These are phyloP conservation scores for Cystobasidium slooffiae DNA, from an alignment of 1,284 basidiomycete genomes.

Conservation along the genomic window DNA sequence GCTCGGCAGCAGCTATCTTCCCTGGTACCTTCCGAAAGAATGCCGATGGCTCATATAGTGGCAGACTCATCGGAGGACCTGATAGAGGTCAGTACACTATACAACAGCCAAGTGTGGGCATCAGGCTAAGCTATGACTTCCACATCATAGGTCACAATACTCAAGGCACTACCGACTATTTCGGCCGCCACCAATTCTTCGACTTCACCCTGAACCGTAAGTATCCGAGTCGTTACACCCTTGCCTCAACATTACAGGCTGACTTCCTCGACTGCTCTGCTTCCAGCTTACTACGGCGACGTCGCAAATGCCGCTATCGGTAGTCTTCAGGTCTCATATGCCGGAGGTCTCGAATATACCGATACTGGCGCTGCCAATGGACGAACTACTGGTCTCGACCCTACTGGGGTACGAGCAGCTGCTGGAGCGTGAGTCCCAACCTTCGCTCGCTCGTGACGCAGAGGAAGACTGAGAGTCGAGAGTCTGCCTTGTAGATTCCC, in stretches of 20 bases:
- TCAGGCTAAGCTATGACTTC: neutral
- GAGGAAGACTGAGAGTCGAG: no score
- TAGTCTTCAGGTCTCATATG: slow-evolving; percentile 21
- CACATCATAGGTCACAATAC: slow-evolving; percentile 23
- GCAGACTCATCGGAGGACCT: slow-evolving; percentile 14
- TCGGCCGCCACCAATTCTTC: slow-evolving; percentile 52
- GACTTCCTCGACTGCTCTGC: slow-evolving; percentile 48
- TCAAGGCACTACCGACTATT: slow-evolving; percentile 51
- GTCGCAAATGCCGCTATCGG: slow-evolving; percentile 25
- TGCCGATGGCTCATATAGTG: slow-evolving; percentile 38
- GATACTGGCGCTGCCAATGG: slow-evolving; percentile 40
- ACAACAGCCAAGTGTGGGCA: neutral
- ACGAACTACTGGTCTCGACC: slow-evolving; percentile 54
- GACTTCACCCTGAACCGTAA: slow-evolving; percentile 47
- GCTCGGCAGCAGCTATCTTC: slow-evolving; percentile 44
- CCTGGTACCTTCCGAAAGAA: slow-evolving; percentile 34
- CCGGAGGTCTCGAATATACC: slow-evolving; percentile 46
- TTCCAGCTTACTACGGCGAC: slow-evolving; percentile 34
- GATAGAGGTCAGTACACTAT: slow-evolving; percentile 8
- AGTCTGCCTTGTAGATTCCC: slow-evolving; percentile 23
- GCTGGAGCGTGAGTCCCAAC: slow-evolving; percentile 1
- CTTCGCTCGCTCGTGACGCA: no score
- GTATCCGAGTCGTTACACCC: slow-evolving; percentile 12
- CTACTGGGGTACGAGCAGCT: slow-evolving; percentile 47
- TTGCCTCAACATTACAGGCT: neutral